Evolutionary conservation across 23 red algal genomes (phyloP), one percentile per base, ranked within the genome.

Genomic region (Gracilaria gracilis): DNA sequence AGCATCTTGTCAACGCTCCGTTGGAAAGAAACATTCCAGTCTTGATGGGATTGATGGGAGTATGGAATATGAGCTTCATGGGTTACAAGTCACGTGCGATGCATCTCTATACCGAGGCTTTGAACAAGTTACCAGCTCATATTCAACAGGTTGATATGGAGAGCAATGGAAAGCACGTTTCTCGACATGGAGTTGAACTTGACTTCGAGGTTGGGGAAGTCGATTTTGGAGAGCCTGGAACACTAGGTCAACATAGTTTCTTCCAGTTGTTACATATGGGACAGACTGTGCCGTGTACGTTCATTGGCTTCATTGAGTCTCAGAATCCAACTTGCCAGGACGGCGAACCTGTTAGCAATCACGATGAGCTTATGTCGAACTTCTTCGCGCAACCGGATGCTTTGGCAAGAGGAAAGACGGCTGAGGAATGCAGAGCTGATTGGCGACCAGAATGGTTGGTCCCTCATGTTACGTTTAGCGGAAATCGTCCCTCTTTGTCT

Each of bases 331-430:
- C 93, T n/a, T 96, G 81, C 25, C 76, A 91, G 15, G 89, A 92
- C 33, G 96, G 96, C 23, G 91, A 96, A 76, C 90, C 93, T 12
- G 94, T 94, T n/a, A 95, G 91, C 66, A 94, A 95, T 61, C 93
- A 95, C 49, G 97, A 98, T 61, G 97, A 98, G 62, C 83, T 98
- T 23, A 98, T 98, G 97, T 83, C 85, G 67, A 98, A 98, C 90
- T 98, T 93, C 57, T 98, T 98, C 83, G 97, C 97, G 0, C 97
- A 98, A 79, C 93, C 97, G 42, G 97, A 98, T 76, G 97, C 97
- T 19, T 90, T 98, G 81, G 97, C 97, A 12, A 87, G 75, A 23
- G 97, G 97, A 49, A 98, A 98, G 67, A 70, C 93, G 21, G 89
- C 84, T 29, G 87, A 93, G 67, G 90, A 98, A 80, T 96, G 94